These are phyloP conservation scores for Capronia coronata DNA, from an alignment of 2,329 filamentous ascomycete species.

Conservation along the genomic window DNA sequence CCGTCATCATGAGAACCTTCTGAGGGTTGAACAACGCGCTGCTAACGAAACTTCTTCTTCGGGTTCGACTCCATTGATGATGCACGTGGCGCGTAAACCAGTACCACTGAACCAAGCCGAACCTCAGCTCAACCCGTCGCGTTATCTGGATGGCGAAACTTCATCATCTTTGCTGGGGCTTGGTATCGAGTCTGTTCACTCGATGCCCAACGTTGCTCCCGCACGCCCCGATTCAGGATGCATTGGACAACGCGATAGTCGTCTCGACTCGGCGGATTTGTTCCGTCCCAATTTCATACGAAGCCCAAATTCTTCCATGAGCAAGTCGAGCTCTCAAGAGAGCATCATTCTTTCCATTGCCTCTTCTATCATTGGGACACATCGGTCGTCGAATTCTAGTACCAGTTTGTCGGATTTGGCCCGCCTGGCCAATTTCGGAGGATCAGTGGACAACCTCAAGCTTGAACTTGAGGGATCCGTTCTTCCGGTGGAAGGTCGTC, in stretches of 20 bases:
- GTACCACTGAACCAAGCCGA: neutral
- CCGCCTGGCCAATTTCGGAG: conserved; percentile 27
- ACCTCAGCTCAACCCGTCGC: neutral
- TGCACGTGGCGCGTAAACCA: conserved; percentile 12
- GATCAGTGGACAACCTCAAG: conserved; percentile 21
- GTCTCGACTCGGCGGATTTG: conserved; percentile 4
- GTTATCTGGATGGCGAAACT: conserved; percentile 2
- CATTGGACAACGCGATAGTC: neutral
- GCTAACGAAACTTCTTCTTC: conserved; percentile 18
- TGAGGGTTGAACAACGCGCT: conserved; percentile 15
- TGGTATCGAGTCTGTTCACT: conserved; percentile 14
- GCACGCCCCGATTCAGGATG: neutral
- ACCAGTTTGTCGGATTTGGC: conserved; percentile 39
- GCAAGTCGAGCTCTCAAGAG: conserved; percentile 53
- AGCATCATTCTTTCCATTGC: conserved; percentile 49
- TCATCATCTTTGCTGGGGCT: conserved; percentile 20
- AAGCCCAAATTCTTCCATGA: conserved; percentile 47
- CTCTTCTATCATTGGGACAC: conserved; percentile 43
- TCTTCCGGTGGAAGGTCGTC: conserved; percentile 5
- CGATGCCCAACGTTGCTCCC: conserved; percentile 4
- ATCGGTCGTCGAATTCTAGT: conserved; percentile 43
- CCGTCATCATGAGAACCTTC: conserved; percentile 10
- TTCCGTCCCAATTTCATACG: conserved; percentile 28
- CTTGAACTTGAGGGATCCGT: conserved; percentile 13
- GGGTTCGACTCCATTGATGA: conserved; percentile 25